Conservation (phyloP, 495 filamentous ascomycete species). For the Hyaloscypha finlandica region DNA sequence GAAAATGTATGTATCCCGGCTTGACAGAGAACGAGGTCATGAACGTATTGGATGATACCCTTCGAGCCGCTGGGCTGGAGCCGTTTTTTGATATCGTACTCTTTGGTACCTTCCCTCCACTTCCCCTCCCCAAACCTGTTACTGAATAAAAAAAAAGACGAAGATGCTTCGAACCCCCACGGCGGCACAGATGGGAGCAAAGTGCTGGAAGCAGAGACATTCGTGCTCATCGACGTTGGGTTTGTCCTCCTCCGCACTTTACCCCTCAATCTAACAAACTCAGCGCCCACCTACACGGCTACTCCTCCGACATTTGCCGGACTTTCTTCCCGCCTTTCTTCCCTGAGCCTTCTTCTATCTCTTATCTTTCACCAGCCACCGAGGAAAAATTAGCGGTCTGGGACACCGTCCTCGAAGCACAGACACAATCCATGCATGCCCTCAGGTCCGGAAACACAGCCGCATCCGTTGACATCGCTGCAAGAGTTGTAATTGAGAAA, state of each 20-base stretch:
- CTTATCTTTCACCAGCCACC: conserved; percentile 25
- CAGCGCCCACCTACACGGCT: conserved; percentile 55
- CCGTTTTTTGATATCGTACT: conserved; percentile 60
- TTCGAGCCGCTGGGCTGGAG: conserved; percentile 47
- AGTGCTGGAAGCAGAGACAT: conserved; percentile 48
- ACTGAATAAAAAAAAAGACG: conserved; percentile 31
- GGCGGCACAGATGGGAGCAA: conserved; percentile 53
- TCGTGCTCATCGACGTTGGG: conserved; percentile 60
- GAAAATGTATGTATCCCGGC: conserved; percentile 51
- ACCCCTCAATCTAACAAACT: conserved; percentile 21
- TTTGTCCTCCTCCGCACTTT: conserved; percentile 3
- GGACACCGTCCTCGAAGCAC: conserved; percentile 52
- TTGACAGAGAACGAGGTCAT: conserved; percentile 54
- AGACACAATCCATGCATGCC: conserved; percentile 45
- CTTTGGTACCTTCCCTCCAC: conserved; percentile 39
- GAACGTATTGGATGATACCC: conserved; percentile 48
- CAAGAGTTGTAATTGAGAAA: conserved; percentile 48
- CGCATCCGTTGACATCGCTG: conserved; percentile 55
- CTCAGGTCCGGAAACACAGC: conserved; percentile 48
- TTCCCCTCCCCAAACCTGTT: neutral
- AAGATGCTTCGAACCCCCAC: conserved; percentile 55
- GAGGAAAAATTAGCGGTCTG: conserved; percentile 52
- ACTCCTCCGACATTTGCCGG: conserved; percentile 59
- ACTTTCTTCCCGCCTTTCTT: conserved; percentile 51
- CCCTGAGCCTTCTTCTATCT: conserved; percentile 27